Evolutionary conservation across 2,329 filamentous ascomycete species (phyloP).

Genomic region (Penicillium paneum): DNA sequence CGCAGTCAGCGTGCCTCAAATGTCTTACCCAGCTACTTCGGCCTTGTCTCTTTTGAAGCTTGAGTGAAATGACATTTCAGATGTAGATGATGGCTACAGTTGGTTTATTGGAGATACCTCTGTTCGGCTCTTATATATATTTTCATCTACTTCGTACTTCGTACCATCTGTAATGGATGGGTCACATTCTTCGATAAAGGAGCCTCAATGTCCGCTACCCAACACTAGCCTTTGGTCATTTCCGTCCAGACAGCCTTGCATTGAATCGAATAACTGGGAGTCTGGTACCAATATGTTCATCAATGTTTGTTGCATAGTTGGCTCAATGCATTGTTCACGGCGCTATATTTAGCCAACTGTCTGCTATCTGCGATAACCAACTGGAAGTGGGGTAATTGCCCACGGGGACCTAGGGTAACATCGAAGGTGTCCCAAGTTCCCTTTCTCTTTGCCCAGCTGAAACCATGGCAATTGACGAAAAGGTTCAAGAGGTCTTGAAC

Average conservation of each 20-base stretch:
- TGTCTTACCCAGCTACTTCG: neutral
- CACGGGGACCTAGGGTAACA: neutral
- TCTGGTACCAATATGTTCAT: neutral
- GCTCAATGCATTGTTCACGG: no score
- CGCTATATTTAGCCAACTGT: neutral
- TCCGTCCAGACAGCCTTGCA: neutral
- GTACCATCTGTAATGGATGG: neutral
- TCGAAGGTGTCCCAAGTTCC: neutral
- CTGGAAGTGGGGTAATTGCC: slow-evolving; percentile 12
- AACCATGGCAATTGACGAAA: slow-evolving; percentile 10
- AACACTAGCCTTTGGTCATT: neutral
- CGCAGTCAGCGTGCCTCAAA: neutral
- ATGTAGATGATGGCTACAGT: neutral
- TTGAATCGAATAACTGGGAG: neutral
- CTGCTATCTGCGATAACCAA: neutral
- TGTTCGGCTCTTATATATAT: no score
- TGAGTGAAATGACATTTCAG: neutral
- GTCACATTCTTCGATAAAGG: neutral
- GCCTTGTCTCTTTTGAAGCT: neutral
- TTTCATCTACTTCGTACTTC: neutral
- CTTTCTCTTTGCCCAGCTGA: neutral
- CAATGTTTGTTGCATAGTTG: neutral
- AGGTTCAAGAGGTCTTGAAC: slow-evolving; percentile 18
- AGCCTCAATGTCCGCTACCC: neutral
- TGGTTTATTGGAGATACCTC: no score